phyloP scores from a whole-genome alignment of 2,329 filamentous ascomycete genomes.

The Pseudopithomyces chartarum region DNA sequence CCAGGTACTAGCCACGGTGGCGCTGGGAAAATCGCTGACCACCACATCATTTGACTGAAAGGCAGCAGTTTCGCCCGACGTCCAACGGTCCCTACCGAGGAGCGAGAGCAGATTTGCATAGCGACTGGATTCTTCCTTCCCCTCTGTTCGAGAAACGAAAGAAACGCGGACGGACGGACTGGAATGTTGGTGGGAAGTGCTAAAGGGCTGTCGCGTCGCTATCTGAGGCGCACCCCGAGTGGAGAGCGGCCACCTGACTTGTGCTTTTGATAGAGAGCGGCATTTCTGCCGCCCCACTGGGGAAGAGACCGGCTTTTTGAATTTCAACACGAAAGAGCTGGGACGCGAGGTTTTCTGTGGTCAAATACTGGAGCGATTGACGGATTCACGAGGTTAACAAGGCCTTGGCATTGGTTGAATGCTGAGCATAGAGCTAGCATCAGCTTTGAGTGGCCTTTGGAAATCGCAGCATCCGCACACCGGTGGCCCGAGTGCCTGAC shows the following conservation, averaged over 20 bases:
- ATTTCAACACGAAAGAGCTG: too few species aligned
- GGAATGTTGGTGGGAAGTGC: constrained; percentile 19
- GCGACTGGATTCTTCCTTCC: not conserved
- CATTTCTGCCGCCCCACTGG: not conserved
- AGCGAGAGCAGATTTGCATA: too few species aligned
- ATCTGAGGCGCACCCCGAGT: constrained; percentile 27
- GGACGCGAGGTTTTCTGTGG: too few species aligned
- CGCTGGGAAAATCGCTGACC: constrained; percentile 19
- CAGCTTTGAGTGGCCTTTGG: too few species aligned
- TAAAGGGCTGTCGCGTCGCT: constrained; percentile 16
- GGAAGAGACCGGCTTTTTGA: not conserved
- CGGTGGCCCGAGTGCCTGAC: too few species aligned
- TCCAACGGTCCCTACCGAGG: too few species aligned
- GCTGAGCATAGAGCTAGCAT: too few species aligned
- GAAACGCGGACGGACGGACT: constrained; percentile 7
- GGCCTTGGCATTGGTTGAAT: too few species aligned
- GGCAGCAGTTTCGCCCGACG: constrained; percentile 17
- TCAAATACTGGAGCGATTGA: too few species aligned
- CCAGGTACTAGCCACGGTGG: constrained; percentile 21
- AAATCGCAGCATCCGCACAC: too few species aligned
- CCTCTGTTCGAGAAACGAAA: not conserved
- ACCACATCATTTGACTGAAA: constrained; percentile 22
- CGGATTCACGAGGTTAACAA: too few species aligned
- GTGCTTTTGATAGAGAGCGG: constrained; percentile 11
- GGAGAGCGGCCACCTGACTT: constrained; percentile 27